phyloP scores from a whole-genome alignment of 768 basidiomycete species.

The Xerocomus brunneocitrinus region DNA sequence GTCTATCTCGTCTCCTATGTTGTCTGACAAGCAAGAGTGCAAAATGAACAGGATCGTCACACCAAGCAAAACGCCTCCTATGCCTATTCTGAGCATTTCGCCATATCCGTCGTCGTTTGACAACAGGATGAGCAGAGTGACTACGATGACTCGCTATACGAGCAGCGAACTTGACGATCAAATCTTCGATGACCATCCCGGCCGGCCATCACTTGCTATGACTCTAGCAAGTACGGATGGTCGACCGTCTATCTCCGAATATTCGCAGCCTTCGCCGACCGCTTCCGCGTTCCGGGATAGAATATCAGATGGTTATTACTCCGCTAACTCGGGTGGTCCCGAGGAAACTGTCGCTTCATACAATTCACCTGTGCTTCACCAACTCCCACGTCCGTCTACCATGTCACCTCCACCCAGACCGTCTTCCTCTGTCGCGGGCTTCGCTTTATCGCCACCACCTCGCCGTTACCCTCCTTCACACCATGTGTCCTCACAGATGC shows the following conservation, averaged over 20 bases:
- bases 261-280: constrained; percentile 69
- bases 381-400: constrained; percentile 21
- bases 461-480: constrained; percentile 22
- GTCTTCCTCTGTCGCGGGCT: constrained; percentile 55
- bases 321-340: constrained; percentile 21
- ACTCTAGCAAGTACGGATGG: constrained; percentile 39
- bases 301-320: constrained; percentile 33
- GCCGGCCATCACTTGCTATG: constrained; percentile 46
- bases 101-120: constrained; percentile 24
- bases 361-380: constrained; percentile 20
- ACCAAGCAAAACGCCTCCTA: constrained; percentile 42
- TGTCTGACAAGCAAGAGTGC: constrained; percentile 42
- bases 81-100: constrained; percentile 32
- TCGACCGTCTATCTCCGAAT: constrained; percentile 59
- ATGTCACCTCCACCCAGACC: constrained; percentile 58
- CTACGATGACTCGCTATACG: constrained; percentile 28
- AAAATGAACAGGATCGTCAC: constrained; percentile 26
- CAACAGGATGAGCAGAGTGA: constrained; percentile 25
- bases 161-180: constrained; percentile 40
- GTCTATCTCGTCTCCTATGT: constrained; percentile 50
- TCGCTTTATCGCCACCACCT: constrained; percentile 55
- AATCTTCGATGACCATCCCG: constrained; percentile 22
- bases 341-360: constrained; percentile 14
- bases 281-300: constrained; percentile 76
- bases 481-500: constrained; percentile 13